phyloP scores from a whole-genome alignment of 176 grass and related monocot genomes.

The Triticum monococcum region DNA sequence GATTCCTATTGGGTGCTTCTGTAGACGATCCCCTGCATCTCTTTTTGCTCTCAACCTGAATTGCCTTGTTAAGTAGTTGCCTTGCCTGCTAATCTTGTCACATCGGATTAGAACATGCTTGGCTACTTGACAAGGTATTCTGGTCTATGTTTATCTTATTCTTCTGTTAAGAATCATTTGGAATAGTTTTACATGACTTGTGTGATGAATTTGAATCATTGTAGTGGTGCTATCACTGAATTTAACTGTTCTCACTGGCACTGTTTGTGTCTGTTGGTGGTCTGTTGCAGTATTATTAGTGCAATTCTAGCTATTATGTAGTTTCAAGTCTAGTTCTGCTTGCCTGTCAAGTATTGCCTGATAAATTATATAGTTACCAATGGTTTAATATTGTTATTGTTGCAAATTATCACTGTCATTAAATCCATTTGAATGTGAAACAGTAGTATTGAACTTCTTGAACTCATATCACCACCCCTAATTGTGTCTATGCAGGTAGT shows the following conservation, averaged over 20 bases:
- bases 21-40: background rate
- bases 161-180: too few relatives aligned
- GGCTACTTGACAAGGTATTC: background rate
- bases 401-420: background rate
- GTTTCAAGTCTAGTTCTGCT: background rate
- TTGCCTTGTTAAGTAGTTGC: background rate
- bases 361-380: background rate
- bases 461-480: background rate
- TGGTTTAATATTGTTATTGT: background rate
- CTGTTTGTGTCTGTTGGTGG: background rate
- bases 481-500: constrained; percentile 6
- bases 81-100: constrained; percentile 1
- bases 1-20: constrained; percentile 61
- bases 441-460: background rate
- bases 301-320: background rate
- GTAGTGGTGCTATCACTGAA: background rate
- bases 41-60: background rate
- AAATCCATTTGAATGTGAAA: background rate
- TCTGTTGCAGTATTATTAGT: background rate
- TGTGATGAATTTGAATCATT: background rate
- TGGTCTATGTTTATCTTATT: background rate
- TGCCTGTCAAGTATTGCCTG: background rate
- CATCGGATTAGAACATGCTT: constrained; percentile 3
- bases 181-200: background rate
- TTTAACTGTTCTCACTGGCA: background rate